Evolutionary conservation across 106 monocot species (phyloP).

Genomic region (Gastrodia elata): DNA sequence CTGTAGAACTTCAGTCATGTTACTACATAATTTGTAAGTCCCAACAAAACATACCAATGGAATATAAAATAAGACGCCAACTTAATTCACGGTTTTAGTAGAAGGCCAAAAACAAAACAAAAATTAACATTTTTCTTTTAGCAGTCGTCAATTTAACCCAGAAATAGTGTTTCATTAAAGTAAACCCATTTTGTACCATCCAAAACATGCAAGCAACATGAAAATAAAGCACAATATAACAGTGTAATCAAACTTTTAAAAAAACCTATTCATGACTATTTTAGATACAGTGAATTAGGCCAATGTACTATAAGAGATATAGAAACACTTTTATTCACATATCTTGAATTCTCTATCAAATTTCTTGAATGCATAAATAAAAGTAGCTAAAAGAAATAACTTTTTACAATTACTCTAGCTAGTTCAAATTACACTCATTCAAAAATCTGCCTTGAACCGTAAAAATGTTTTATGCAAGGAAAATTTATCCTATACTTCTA

Average conservation of each 20-base stretch:
- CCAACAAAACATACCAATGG: not conserved
- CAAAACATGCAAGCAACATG: not conserved
- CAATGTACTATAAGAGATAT: too few relatives aligned
- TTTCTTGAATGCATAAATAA: too few relatives aligned
- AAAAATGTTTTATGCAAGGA: too few relatives aligned
- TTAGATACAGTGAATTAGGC: too few relatives aligned
- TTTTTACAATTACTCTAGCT: too few relatives aligned
- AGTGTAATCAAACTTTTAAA: not conserved
- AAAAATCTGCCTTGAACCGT: too few relatives aligned
- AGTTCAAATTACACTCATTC: too few relatives aligned
- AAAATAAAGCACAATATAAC: not conserved
- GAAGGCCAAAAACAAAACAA: not conserved
- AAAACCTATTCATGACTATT: not conserved
- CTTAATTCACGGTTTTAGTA: not conserved
- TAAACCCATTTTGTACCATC: not conserved
- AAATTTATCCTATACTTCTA: too few relatives aligned
- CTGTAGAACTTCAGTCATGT: not conserved
- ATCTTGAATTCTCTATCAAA: too few relatives aligned
- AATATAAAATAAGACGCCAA: not conserved
- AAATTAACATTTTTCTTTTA: too few relatives aligned
- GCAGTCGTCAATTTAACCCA: not conserved
- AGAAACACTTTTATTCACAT: too few relatives aligned
- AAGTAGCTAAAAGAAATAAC: too few relatives aligned
- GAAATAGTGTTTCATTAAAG: not conserved
- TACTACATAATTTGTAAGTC: constrained; percentile 1